These are phyloP conservation scores for Eucalyptus caleyi DNA, from an alignment of 345 rosid genomes.

Conservation along the genomic window DNA sequence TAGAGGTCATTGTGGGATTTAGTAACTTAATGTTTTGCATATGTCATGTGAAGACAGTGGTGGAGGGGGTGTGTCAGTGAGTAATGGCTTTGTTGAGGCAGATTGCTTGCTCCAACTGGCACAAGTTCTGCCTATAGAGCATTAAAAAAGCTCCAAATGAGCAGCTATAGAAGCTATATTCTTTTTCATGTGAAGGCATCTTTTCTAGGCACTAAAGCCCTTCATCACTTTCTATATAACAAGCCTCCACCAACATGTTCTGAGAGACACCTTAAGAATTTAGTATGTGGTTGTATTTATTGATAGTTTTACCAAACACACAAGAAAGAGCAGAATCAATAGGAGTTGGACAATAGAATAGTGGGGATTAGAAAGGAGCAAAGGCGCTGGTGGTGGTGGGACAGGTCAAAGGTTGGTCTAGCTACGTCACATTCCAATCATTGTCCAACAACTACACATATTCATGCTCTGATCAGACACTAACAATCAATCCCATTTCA, in stretches of 20 bases:
- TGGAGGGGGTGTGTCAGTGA: background rate
- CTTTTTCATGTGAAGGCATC: background rate
- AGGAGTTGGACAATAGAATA: background rate
- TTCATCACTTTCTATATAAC: background rate
- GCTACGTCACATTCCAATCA: conserved; percentile 12
- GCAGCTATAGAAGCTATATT: background rate
- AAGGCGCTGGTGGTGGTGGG: background rate
- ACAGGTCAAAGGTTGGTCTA: conserved; percentile 16
- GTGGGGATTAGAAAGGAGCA: background rate
- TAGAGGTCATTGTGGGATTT: background rate
- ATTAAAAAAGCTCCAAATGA: background rate
- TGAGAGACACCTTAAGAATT: background rate
- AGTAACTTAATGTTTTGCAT: background rate
- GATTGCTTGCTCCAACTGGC: background rate
- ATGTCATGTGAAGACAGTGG: background rate
- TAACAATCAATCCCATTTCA: background rate
- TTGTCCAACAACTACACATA: conserved; percentile 3
- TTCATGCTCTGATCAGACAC: background rate
- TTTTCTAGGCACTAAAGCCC: background rate
- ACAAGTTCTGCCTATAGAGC: background rate
- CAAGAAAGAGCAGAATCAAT: background rate
- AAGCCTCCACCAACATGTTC: background rate
- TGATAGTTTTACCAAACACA: background rate
- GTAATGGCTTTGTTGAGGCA: background rate
- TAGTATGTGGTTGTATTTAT: background rate